Percentiles rank a stretch among this genome's conserved stretches.
Conservation (phyloP, 441 rosid genomes). For the Pelargonium australe region DNA sequence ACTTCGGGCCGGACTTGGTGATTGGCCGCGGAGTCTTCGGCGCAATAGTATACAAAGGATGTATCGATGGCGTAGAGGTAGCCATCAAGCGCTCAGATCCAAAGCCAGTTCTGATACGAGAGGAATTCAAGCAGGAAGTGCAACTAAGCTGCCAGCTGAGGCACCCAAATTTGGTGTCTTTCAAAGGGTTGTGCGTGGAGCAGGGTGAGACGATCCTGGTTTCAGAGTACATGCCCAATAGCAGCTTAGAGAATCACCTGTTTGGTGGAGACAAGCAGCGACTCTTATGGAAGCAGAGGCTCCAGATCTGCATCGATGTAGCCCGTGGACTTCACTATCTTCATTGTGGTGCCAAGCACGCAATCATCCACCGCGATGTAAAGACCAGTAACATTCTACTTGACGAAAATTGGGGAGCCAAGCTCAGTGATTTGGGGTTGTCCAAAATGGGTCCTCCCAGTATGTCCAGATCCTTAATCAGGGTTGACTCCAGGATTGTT, state of each 20-base stretch:
- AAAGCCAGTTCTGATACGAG: constrained; percentile 25
- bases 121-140: constrained; percentile 52
- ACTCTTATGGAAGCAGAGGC: constrained; percentile 40
- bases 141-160: constrained; percentile 54
- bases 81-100: constrained; percentile 46
- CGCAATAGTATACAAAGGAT: constrained; percentile 48
- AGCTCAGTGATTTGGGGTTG: constrained; percentile 64
- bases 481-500: constrained; percentile 31
- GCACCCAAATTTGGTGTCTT: constrained; percentile 45
- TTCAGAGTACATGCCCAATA: constrained; percentile 51
- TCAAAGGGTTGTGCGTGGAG: constrained; percentile 53
- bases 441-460: constrained; percentile 39
- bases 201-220: constrained; percentile 46
- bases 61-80: constrained; percentile 35
- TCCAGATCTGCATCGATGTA: constrained; percentile 56
- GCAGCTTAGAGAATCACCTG: constrained; percentile 47
- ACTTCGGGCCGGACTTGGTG: constrained; percentile 33
- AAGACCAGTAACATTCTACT: constrained; percentile 51
- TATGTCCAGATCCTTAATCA: constrained; percentile 35
- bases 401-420: constrained; percentile 47
- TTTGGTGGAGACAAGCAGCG: constrained; percentile 22
- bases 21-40: constrained; percentile 59
- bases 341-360: constrained; percentile 42
- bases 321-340: constrained; percentile 46
- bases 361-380: constrained; percentile 56